Conservation (phyloP, 441 rosid species). For the Populus tomentosa region DNA sequence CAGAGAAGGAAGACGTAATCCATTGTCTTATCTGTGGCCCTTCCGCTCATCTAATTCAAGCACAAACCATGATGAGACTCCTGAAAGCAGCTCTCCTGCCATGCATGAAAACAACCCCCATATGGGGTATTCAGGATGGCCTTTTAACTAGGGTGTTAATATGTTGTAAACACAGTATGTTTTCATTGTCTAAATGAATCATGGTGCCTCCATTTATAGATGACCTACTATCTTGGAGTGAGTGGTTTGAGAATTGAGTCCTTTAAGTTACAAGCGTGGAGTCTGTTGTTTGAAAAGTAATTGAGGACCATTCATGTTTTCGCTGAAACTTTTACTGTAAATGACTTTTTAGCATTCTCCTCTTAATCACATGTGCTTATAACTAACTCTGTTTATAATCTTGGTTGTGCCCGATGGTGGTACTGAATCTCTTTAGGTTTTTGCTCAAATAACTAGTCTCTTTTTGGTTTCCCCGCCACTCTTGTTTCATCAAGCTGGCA, state of each 20-base stretch:
- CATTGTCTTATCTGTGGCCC: slow-evolving; percentile 71
- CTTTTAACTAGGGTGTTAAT: slow-evolving; percentile 44
- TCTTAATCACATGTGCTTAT: not conserved
- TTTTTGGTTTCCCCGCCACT: not conserved
- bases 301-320: not conserved
- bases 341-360: slow-evolving; percentile 4
- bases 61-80: slow-evolving; percentile 45
- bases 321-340: slow-evolving; percentile 20
- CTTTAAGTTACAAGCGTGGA: slow-evolving; percentile 3
- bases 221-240: slow-evolving; percentile 12
- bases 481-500: not conserved
- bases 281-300: slow-evolving; percentile 16
- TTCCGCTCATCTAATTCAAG: slow-evolving; percentile 71
- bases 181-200: slow-evolving; percentile 12
- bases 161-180: not conserved
- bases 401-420: not conserved
- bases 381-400: not conserved
- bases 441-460: not conserved
- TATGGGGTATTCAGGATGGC: slow-evolving; percentile 74
- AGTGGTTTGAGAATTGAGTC: slow-evolving; percentile 7
- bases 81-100: slow-evolving; percentile 43
- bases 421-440: not conserved
- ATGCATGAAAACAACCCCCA: slow-evolving; percentile 52
- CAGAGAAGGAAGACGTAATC: slow-evolving; percentile 63
- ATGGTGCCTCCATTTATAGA: not conserved